Base-by-base conservation (phyloP, 2,329 filamentous ascomycete genomes). In the Curvularia spicifera region DNA sequence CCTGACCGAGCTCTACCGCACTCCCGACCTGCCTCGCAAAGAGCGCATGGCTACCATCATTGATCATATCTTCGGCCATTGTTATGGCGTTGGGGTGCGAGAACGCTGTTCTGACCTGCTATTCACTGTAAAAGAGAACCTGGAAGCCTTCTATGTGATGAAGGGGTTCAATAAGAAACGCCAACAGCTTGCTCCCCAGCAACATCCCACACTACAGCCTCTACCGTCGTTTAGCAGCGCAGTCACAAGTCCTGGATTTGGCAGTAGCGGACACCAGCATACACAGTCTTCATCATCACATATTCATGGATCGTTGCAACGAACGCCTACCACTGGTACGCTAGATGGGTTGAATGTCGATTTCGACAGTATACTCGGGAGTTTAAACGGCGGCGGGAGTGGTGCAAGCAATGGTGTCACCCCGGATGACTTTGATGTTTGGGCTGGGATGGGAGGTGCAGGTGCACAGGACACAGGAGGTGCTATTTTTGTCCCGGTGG, bases 1-100 rank as follows among this genome's bases (percentile, higher is more conserved):
- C 10, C 68, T 77, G n/a, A 76, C 73, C 0, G 74, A 77, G 52
- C 66, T 76, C 5, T 76, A 77, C 59, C 71, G 74, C 26, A 77
- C 74, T 1, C 74, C 74, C 0, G 72, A 75, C 28, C 64, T 77
- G 1, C 59, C 69, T 0, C 62, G 70, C 6, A 76, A 73, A 62
- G 73, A 77, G 39, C 64, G 74, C 51, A 77, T 77, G 72, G 70
- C 71, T 52, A 77, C 74, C 1, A 75, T 77, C 44, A 76, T 77
- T 57, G 74, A 76, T 61, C 74, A 77, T 54, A 73, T 77, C 28
- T 77, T 77, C 58, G 74, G 74, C 3, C 74, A 77, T 60, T 76
- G 74, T 62, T 77, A 77, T 56, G 74, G 74, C 54, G 66, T 76
- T 48, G 70, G 67, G 33, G 69, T 77, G 1, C 66, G 71, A 20